Evolutionary conservation across 2,329 filamentous ascomycete genomes (phyloP).

Genomic region (Arthrocladium fulminans): DNA sequence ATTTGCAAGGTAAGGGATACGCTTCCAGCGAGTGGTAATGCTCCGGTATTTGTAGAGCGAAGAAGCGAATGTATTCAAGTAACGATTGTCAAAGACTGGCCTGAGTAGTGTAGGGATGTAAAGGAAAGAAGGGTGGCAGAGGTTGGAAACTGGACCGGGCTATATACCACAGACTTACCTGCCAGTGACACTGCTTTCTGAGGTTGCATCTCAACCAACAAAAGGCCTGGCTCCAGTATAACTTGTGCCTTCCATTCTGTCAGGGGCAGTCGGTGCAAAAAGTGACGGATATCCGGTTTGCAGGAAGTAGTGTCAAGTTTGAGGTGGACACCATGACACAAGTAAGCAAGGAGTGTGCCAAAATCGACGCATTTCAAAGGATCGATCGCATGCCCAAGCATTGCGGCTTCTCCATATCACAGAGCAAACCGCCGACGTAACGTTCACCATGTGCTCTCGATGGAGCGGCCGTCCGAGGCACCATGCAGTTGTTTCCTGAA

Average conservation of each 20-base stretch:
- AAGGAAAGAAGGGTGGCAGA: neutral
- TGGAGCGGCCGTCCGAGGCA: neutral
- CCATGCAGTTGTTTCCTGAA: conserved; percentile 2
- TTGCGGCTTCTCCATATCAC: neutral
- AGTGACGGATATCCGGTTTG: conserved; percentile 6
- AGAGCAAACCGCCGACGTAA: neutral
- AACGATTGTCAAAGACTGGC: neutral
- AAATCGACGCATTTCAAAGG: neutral
- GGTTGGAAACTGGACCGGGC: conserved; percentile 7
- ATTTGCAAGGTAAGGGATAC: neutral
- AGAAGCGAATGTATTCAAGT: conserved; percentile 7
- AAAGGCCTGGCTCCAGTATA: conserved; percentile 1
- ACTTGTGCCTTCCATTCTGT: conserved; percentile 1
- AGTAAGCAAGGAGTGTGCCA: conserved; percentile 2
- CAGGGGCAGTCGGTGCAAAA: conserved; percentile 6
- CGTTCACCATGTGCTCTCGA: neutral
- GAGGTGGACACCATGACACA: conserved; percentile 1
- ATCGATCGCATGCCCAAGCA: conserved; percentile 3
- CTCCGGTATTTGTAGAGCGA: conserved; percentile 9
- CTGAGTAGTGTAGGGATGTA: neutral
- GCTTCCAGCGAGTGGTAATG: conserved; percentile 8
- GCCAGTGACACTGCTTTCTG: conserved; percentile 3
- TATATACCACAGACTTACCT: conserved; percentile 9
- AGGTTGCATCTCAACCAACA: conserved; percentile 9
- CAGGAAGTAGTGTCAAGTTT: conserved; percentile 7